Evolutionary conservation across 805 yeast species (phyloP).

Genomic region (Kurtzmaniella cleridarum): DNA sequence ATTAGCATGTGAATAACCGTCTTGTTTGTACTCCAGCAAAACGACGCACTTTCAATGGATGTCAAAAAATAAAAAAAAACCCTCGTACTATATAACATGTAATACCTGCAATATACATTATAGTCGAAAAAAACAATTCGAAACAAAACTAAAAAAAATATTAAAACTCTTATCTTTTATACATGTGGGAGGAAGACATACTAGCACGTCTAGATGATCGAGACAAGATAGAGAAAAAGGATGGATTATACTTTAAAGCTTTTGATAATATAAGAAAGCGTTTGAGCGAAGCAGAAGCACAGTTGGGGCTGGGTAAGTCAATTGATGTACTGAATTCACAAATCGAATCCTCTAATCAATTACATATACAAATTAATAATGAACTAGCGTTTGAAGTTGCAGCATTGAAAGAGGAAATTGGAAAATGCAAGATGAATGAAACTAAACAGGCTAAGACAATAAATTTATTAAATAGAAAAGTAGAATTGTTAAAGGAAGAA

Average conservation of each 20-base stretch:
- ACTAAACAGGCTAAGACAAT: conserved; percentile 13
- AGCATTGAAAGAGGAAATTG: conserved; percentile 12
- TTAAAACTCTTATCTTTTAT: too few species aligned
- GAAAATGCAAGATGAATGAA: conserved; percentile 7
- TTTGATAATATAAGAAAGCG: conserved; percentile 23
- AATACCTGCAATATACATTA: too few species aligned
- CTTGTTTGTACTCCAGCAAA: too few species aligned
- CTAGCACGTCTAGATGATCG: conserved; percentile 20
- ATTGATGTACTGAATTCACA: not conserved
- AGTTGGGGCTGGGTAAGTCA: conserved; percentile 4
- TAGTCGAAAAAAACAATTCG: too few species aligned
- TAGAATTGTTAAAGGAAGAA: conserved; percentile 21
- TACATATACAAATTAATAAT: conserved; percentile 19
- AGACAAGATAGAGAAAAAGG: conserved; percentile 28
- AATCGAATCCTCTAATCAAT: conserved; percentile 8
- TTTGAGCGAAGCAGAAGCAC: conserved; percentile 6
- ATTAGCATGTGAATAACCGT: not conserved
- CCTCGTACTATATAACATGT: too few species aligned
- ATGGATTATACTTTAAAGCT: conserved; percentile 26
- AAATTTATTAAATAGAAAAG: conserved; percentile 12
- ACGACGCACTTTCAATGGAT: conserved; percentile 1
- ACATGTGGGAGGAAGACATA: conserved; percentile 19
- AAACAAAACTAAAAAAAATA: too few species aligned
- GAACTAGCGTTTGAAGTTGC: conserved; percentile 21
- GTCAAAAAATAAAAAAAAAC: too few species aligned